Evolutionary conservation across 1,139 yeast genomes (phyloP).

Genomic region (Suhomyces kunorum): DNA sequence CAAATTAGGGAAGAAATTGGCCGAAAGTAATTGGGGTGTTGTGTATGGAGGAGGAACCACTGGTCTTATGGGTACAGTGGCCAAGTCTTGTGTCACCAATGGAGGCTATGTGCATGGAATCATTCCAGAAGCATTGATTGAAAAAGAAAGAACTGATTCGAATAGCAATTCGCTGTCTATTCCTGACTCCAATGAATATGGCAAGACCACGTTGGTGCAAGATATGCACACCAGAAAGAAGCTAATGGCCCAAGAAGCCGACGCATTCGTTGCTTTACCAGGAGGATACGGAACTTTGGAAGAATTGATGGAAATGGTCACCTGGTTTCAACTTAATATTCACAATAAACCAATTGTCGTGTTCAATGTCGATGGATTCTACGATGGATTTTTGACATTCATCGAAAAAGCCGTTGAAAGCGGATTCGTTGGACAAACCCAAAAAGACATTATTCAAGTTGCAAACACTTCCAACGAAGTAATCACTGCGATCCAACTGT

Average conservation of each 20-base stretch:
- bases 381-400: conserved; percentile 65
- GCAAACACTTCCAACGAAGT: conserved; percentile 71
- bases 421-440: conserved; percentile 69
- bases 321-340: conserved; percentile 88
- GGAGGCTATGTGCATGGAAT: conserved; percentile 84
- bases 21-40: conserved; percentile 65
- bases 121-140: conserved; percentile 78
- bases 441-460: conserved; percentile 67
- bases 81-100: conserved; percentile 63
- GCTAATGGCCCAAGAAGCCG: conserved; percentile 84
- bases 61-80: conserved; percentile 84
- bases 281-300: conserved; percentile 93
- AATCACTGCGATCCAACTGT: conserved; percentile 58
- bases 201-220: conserved; percentile 75
- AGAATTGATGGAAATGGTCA: conserved; percentile 85
- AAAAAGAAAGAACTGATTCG: conserved; percentile 62
- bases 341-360: conserved; percentile 79
- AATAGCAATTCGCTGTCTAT: conserved; percentile 63
- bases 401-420: conserved; percentile 54
- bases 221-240: conserved; percentile 91
- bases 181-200: conserved; percentile 62
- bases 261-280: conserved; percentile 88
- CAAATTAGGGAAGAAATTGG: conserved; percentile 58
- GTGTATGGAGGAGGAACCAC: conserved; percentile 93
- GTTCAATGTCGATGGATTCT: conserved; percentile 78